Evolutionary conservation across 2,329 filamentous ascomycete genomes (phyloP), one percentile per base, ranked within the genome.

Genomic region (Fusarium poae): DNA sequence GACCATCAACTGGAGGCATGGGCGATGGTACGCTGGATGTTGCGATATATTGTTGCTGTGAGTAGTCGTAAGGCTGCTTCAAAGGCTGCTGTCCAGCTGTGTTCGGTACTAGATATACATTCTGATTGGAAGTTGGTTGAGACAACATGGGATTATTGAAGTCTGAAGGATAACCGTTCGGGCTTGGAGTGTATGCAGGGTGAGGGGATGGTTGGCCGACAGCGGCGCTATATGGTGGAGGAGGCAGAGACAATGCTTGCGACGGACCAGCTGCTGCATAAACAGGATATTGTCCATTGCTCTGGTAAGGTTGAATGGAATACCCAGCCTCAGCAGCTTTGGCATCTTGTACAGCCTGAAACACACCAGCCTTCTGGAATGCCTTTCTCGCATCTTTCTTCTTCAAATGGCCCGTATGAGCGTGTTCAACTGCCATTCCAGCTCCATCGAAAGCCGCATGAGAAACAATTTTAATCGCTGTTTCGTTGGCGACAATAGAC

Each of bases 371-470:
- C 3, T 75, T 73, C n/a, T 72, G 40, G n/a, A 78, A 74, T 0
- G 79, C 72, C 45, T 78, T 79, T 20, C 62, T 23, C 0, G 77
- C 73, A 39, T 77, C 77, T 58, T 79, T 80, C 62, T 78, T 79
- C 67, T 77, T 77, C 10, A 75, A 57, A 55, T 76, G 76, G 7
- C 65, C 70, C 1, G 77, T 79, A 30, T 81, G 78, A 1, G 72
- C 73, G 50, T 81, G 76, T 32, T 81, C 80, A 2, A 78, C 54
- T 1, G 72, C 73, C 68, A 80, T 74, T 1, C 77, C 80, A 3
- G 75, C 75, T 0, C 75, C 78, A 48, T 81, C 80, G 3, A 81
- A 68, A 2, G 77, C 78, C 5, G 75, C 73, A 55, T 82, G 79
- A 8, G 75, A 76, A 2, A 75, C 76, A 6, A 77, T 62, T 52